Base-by-base conservation (phyloP, 2,329 filamentous ascomycete genomes). In the Fusarium sp. region DNA sequence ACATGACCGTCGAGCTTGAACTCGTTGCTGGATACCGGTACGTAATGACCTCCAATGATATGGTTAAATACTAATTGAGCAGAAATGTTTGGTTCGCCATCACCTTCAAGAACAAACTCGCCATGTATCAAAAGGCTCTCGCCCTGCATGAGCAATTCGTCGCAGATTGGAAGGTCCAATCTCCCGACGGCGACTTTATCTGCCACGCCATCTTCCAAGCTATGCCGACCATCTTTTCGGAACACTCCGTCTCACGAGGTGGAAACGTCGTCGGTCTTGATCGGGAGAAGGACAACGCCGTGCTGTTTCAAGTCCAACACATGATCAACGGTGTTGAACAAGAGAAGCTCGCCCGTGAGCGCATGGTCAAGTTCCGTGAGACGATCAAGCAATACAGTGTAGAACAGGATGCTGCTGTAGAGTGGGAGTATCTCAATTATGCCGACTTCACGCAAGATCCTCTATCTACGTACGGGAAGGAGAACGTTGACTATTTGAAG, bases 31-130 rank as follows among this genome's bases (percentile, higher is more conserved):
- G 60, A 12, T 63, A 63, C 9, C 48, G 60, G 60, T 63, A 37
- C 16, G 42, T 21, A 4, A 2, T 11, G 1, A 1, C 0, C 4
- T 8, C 1, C 4, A 1, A 2, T 11, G 3, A 13, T 18, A 5
- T 1, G 3, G 0, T 3, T 2, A 4, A 2, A 3, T 12, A 18
- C 23, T 63, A 2, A 63, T 0, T 9, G 13, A 11, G 2, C 11
- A 63, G 60, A 2, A 63, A 63, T 14, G 60, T 63, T 28, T 63
- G 60, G 60, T 63, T 63, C 23, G 60, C 60, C 14, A 41, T 63
- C 13, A 63, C 58, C 3, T 37, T 63, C 34, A 63, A 63, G 42
- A 63, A 63, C 23, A 32, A 63, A 1, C 48, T 63, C 7, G 18
- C 16, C 4, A 3, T 63, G 16, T 63, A 63, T n/a, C 40, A 63